A percentile compares a stretch with the other conserved stretches of the same genome.
These are phyloP conservation scores for Diplogelasinospora grovesii DNA, from an alignment of 495 filamentous ascomycete species.

Conservation along the genomic window DNA sequence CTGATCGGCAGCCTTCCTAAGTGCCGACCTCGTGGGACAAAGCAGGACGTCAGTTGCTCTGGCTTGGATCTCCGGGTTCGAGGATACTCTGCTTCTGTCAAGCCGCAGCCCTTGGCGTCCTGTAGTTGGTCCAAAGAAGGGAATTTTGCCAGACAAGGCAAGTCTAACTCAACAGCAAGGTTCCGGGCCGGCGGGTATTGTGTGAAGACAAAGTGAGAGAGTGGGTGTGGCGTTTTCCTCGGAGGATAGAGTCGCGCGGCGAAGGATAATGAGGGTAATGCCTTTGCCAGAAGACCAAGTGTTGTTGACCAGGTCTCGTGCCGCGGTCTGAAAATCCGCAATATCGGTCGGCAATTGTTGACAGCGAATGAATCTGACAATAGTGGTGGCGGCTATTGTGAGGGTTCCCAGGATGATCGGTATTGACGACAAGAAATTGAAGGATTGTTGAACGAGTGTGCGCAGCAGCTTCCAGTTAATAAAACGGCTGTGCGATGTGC, in stretches of 20 bases:
- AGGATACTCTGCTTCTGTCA: not conserved
- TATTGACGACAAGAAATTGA: too few relatives aligned
- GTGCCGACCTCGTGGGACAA: slow-evolving; percentile 4
- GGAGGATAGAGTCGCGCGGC: too few relatives aligned
- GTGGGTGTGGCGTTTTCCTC: too few relatives aligned
- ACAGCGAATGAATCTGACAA: too few relatives aligned
- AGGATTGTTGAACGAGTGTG: too few relatives aligned
- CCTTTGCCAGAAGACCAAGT: not conserved
- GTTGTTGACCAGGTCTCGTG: slow-evolving; percentile 4
- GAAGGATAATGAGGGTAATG: slow-evolving; percentile 6
- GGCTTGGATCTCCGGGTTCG: slow-evolving; percentile 3
- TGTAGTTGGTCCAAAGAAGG: not conserved
- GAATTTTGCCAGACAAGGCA: slow-evolving; percentile 7
- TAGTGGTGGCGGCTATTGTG: too few relatives aligned
- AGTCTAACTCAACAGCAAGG: not conserved
- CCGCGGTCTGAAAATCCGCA: slow-evolving; percentile 4
- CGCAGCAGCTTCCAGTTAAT: slow-evolving; percentile 2
- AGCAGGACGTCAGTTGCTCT: slow-evolving; percentile 1
- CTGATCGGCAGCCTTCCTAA: slow-evolving; percentile 1
- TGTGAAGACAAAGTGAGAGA: not conserved
- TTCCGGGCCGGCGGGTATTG: slow-evolving; percentile 13
- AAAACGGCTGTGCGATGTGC: too few relatives aligned
- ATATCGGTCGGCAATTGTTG: slow-evolving; percentile 5
- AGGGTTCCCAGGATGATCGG: too few relatives aligned
- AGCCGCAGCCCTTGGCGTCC: slow-evolving; percentile 1